Evolutionary conservation across 192 early-diverging fungal genomes (phyloP).

Genomic region (Coemansia reversa): DNA sequence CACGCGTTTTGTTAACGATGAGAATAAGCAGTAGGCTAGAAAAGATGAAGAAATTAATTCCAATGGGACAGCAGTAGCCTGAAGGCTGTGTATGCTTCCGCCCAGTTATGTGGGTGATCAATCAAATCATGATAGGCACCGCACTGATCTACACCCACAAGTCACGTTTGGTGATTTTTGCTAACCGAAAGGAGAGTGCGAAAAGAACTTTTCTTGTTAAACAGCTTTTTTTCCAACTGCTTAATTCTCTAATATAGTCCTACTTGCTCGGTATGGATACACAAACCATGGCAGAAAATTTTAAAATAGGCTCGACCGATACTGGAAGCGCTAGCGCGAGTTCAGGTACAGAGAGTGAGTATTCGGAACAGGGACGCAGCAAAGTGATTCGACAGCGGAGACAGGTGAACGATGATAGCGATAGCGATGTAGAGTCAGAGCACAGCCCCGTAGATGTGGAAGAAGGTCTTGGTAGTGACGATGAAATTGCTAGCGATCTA

Average conservation of each 20-base stretch:
- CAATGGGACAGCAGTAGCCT: too few relatives aligned
- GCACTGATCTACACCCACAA: too few relatives aligned
- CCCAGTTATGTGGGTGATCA: too few relatives aligned
- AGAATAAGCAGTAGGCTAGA: too few relatives aligned
- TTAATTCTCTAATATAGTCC: neutral
- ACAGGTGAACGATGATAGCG: neutral
- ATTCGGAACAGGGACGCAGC: slow-evolving; percentile 15
- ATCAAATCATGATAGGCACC: too few relatives aligned
- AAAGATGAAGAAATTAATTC: too few relatives aligned
- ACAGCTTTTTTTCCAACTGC: too few relatives aligned
- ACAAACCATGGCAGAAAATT: neutral
- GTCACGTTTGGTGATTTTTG: too few relatives aligned
- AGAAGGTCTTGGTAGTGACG: slow-evolving; percentile 7
- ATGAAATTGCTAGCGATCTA: slow-evolving; percentile 5
- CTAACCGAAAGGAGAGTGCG: too few relatives aligned
- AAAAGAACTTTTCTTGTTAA: too few relatives aligned
- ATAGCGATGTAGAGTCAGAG: slow-evolving; percentile 7
- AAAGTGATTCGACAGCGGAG: slow-evolving; percentile 4
- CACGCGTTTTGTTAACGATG: too few relatives aligned
- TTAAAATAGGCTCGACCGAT: neutral
- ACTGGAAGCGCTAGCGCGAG: neutral
- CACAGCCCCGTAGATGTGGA: slow-evolving; percentile 8
- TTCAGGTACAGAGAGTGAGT: neutral
- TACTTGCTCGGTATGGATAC: neutral
- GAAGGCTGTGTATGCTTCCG: too few relatives aligned